Base-by-base conservation (phyloP, 306 rosid genomes). In the Comarum palustre region DNA sequence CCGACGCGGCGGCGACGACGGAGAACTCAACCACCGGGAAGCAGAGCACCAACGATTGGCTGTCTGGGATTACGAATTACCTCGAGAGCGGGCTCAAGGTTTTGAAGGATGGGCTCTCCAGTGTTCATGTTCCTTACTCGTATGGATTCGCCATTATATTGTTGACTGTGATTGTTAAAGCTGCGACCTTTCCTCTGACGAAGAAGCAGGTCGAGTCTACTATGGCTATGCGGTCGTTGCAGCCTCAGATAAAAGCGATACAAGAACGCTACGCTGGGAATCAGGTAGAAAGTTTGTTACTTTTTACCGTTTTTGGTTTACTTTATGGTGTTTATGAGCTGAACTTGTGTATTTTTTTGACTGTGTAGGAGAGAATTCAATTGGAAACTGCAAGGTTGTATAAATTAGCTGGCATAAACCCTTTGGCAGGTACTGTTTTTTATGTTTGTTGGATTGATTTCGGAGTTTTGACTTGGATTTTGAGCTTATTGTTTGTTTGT, bases 91-190 rank as follows among this genome's bases (percentile, higher is more conserved):
- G 88, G 68, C 96, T 95, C 73, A 95, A 88, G 88, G 86, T 95
- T 73, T 85, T 95, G 50, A 87, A 95, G 81, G 92, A 86, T 64
- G 99, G 97, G 55, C 92, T 95, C 42, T 90, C 96, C 64, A 13
- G 89, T 74, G 41, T 88, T 66, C 96, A 95, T 78, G 93, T 83
- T 55, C 97, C 99, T 1, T 95, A 95, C 72, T 82, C 96, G 13
- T 92, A 95, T 88, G 99, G 99, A 43, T 95, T 95, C 80, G 96
- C 99, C 20, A 95, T 95, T 81, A 92, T 95, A 75, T 86, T 92
- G 22, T 69, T 81, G 72, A 62, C 64, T 34, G 60, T 52, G 17
- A 32, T 52, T 42, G n/a, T 54, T 24, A 72, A 72, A 42, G 67
- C 75, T 19, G 75, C 75, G 46, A 72, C 75, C 41, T 72, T 72